These are phyloP conservation scores for Thalassia testudinum DNA, from an alignment of 116 monocot genomes.

Conservation along the genomic window DNA sequence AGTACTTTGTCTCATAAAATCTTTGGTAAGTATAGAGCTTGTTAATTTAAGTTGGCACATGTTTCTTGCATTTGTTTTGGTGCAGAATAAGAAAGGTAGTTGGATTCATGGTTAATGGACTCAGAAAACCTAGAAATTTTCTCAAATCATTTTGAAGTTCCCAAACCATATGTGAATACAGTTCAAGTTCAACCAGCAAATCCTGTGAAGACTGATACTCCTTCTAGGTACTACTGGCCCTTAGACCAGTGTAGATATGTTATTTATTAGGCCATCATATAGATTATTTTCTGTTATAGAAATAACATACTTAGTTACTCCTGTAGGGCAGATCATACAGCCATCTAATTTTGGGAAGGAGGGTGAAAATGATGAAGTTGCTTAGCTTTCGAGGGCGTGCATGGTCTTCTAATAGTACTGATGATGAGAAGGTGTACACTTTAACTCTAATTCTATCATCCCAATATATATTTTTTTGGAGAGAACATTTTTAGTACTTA, in stretches of 20 bases:
- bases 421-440: slow-evolving; percentile 62
- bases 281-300: not conserved
- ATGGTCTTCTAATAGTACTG: slow-evolving; percentile 14
- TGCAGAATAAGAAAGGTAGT: no score
- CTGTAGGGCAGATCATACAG: slow-evolving; percentile 32
- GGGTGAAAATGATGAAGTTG: slow-evolving; percentile 48
- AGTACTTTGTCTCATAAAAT: no score
- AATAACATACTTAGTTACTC: slow-evolving; percentile 1
- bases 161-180: slow-evolving; percentile 25
- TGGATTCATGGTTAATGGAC: slow-evolving; percentile 57
- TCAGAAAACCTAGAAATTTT: slow-evolving; percentile 51
- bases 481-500: not conserved
- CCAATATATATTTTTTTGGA: not conserved
- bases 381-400: slow-evolving; percentile 38
- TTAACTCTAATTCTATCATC: not conserved
- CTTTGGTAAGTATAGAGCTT: no score
- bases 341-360: slow-evolving; percentile 26
- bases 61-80: no score
- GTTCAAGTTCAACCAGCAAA: slow-evolving; percentile 12
- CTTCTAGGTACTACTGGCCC: slow-evolving; percentile 31
- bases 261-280: not conserved
- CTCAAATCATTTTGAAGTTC: slow-evolving; percentile 32
- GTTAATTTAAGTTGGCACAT: no score
- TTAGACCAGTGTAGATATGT: not conserved
- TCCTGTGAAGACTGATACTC: slow-evolving; percentile 9